Base-by-base conservation (phyloP, 306 rosid species). In the Prunus davidiana region DNA sequence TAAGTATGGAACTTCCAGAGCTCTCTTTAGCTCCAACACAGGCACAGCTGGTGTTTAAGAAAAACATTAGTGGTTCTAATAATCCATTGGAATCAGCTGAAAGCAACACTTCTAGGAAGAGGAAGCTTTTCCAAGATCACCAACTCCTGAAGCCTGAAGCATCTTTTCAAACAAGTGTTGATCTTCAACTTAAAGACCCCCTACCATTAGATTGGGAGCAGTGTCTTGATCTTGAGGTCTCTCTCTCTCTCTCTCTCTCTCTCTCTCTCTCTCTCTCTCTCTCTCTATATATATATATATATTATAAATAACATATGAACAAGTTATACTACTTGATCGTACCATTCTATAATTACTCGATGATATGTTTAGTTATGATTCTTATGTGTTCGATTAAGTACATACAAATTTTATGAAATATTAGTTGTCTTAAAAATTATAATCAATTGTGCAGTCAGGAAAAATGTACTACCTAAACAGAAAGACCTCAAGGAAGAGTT, bases 171-270 rank as follows among this genome's bases (percentile, higher is more conserved):
- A 24, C 69, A 43, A 61, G 78, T 28, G 78, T 82, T 75, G 89
- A 85, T 79, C 89, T 80, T 78, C 89, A 86, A 8, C 82, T 77
- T 8, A 83, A 74, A 66, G 78, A 80, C 34, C 87, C 89, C 10
- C 75, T 86, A 1, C 89, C 89, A 34, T 66, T 83, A 69, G 83
- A 83, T 79, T 86, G 89, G 89, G 89, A 83, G 58, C 89, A 86
- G 61, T 86, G 89, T 80, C 89, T 83, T 78, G 89, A 86, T 75
- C 85, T 86, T 47, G 75, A 83, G 72, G 89, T 80, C 74, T 28
- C 61, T 32, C 64, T 11, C 56, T 67, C 46, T 64, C 49, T 71
- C 80, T 64, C 66, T 24, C 77, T 64, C 67, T 67, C 57, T 51
- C 64, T 60, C 72, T 51, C 18, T 56, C 67, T 32, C 64, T 11